Evolutionary conservation across 148 eudicot species (phyloP).

Genomic region (Amaranthus cruentus): DNA sequence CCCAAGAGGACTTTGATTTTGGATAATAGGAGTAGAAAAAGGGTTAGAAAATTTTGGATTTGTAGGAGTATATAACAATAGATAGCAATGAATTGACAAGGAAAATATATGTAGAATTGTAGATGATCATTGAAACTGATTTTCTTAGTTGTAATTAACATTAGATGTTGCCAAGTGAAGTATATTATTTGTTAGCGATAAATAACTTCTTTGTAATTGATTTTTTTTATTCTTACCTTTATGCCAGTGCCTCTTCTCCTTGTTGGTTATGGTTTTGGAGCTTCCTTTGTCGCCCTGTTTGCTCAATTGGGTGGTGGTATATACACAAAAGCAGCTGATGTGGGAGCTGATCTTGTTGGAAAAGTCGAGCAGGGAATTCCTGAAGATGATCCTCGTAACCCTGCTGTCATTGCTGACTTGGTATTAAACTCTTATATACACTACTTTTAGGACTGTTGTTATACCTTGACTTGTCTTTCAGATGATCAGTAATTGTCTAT

Average conservation of each 20-base stretch:
- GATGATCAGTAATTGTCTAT: background rate
- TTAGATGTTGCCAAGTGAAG: too few relatives aligned
- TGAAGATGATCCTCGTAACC: slow-evolving; percentile 99
- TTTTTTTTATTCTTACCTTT: background rate
- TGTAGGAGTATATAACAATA: too few relatives aligned
- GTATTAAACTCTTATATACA: slow-evolving; percentile 28
- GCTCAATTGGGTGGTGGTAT: slow-evolving; percentile 99
- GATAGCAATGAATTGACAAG: too few relatives aligned
- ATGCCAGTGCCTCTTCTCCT: slow-evolving; percentile 96
- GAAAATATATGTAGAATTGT: too few relatives aligned
- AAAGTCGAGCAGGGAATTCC: slow-evolving; percentile 99
- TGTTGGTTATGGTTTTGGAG: slow-evolving; percentile 99
- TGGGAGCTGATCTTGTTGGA: slow-evolving; percentile 99
- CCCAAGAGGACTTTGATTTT: too few relatives aligned
- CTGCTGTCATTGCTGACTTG: slow-evolving; percentile 99
- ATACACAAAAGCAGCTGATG: slow-evolving; percentile 99
- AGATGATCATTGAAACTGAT: too few relatives aligned
- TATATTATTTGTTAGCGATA: too few relatives aligned
- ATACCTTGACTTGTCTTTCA: background rate
- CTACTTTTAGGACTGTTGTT: slow-evolving; percentile 1
- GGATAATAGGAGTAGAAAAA: too few relatives aligned
- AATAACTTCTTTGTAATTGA: too few relatives aligned
- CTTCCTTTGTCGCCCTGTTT: slow-evolving; percentile 98
- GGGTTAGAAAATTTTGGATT: too few relatives aligned
- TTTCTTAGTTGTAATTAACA: too few relatives aligned